Conservation (phyloP, 1,284 basidiomycete genomes). For the Phenoliferia sp. region DNA sequence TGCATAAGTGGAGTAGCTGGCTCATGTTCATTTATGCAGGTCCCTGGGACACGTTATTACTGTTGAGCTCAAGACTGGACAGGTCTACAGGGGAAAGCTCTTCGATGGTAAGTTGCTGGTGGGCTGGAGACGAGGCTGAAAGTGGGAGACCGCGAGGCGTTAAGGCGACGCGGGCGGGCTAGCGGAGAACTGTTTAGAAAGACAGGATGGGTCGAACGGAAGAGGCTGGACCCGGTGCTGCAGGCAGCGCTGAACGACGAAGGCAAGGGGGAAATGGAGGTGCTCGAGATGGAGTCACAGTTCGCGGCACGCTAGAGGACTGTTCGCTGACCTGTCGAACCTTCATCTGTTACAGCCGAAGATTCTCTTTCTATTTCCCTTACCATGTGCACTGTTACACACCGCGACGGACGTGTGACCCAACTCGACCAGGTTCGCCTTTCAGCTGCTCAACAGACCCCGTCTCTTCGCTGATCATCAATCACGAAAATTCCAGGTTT, state of each 20-base stretch:
- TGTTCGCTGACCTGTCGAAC: background rate
- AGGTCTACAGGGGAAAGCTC: constrained; percentile 94
- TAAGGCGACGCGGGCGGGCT: background rate
- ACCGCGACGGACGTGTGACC: constrained; percentile 96
- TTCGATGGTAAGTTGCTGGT: constrained; percentile 66
- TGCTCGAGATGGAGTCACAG: background rate
- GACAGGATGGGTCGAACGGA: background rate
- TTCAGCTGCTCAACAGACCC: background rate
- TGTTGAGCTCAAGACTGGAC: constrained; percentile 95
- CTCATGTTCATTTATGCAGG: constrained; percentile 40
- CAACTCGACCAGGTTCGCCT: constrained; percentile 77
- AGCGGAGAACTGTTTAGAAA: background rate
- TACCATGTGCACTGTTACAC: constrained; percentile 95
- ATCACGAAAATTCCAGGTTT: constrained; percentile 53
- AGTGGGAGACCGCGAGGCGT: background rate
- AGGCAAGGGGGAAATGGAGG: background rate
- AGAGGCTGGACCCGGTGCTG: background rate
- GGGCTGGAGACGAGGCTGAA: background rate
- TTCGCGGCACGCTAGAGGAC: background rate
- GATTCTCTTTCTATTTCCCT: constrained; percentile 97
- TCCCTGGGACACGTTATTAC: constrained; percentile 92
- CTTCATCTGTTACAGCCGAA: constrained; percentile 64
- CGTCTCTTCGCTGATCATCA: too few species aligned
- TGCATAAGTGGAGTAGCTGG: background rate
- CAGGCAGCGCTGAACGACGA: background rate